phyloP scores from a whole-genome alignment of 495 filamentous ascomycete species.

The Penicillium ucsense region DNA sequence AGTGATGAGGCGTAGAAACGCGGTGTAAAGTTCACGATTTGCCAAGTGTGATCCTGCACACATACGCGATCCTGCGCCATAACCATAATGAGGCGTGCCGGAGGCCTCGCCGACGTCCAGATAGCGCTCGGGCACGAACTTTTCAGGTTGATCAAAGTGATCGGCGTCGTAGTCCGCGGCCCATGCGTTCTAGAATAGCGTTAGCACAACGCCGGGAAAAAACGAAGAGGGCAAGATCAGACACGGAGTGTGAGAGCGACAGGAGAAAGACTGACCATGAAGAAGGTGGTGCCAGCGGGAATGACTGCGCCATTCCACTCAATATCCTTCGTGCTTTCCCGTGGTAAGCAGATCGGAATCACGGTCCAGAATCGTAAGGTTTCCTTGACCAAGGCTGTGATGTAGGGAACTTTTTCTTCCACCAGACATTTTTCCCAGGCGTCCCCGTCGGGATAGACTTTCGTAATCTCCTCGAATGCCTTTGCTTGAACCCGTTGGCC shows the following conservation, averaged over 20 bases:
- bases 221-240: background rate
- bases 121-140: constrained; percentile 57
- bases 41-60: constrained; percentile 62
- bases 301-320: constrained; percentile 48
- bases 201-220: background rate
- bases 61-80: constrained; percentile 62
- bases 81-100: constrained; percentile 61
- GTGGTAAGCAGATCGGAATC: constrained; percentile 62
- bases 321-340: constrained; percentile 55
- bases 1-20: constrained; percentile 56
- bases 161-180: constrained; percentile 58
- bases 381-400: constrained; percentile 62
- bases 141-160: constrained; percentile 51
- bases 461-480: constrained; percentile 54
- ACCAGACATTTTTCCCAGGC: constrained; percentile 56
- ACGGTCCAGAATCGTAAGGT: constrained; percentile 63
- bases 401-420: constrained; percentile 62
- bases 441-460: constrained; percentile 53
- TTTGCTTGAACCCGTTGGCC: constrained; percentile 55
- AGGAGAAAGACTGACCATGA: constrained; percentile 40
- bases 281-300: constrained; percentile 56
- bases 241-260: background rate
- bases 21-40: constrained; percentile 59
- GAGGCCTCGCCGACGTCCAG: constrained; percentile 44
- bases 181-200: constrained; percentile 46